phyloP scores from a whole-genome alignment of 257 asterid species.

The Solanum acaule region DNA sequence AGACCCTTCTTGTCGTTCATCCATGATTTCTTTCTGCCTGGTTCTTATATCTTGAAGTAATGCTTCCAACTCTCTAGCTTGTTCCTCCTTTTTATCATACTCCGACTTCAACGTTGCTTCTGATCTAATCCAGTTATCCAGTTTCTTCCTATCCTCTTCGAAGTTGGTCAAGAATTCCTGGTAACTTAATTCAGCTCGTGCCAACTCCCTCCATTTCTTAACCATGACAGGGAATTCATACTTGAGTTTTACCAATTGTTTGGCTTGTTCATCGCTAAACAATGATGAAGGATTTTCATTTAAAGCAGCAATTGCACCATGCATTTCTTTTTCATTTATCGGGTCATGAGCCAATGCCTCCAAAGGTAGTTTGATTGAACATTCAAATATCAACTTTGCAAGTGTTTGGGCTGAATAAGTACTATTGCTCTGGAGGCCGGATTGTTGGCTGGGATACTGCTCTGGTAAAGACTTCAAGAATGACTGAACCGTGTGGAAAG shows the following conservation, averaged over 20 bases:
- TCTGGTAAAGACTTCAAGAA: slow-evolving; percentile 1
- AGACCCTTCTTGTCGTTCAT: background rate
- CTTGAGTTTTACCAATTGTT: background rate
- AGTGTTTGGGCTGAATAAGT: background rate
- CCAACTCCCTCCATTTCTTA: background rate
- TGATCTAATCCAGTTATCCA: background rate
- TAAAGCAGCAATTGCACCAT: background rate
- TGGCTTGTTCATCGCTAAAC: background rate
- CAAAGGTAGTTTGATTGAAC: background rate
- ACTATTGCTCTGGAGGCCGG: background rate
- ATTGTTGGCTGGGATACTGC: background rate
- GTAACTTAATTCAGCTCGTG: background rate
- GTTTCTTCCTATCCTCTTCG: background rate
- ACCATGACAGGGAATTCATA: slow-evolving; percentile 1
- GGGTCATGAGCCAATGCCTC: background rate
- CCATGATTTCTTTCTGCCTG: background rate
- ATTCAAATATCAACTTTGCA: background rate
- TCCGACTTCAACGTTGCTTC: background rate
- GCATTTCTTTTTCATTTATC: background rate
- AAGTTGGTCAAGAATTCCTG: background rate
- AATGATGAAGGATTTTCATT: background rate
- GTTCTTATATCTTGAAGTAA: background rate
- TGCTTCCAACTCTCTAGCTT: background rate
- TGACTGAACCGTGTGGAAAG: background rate
- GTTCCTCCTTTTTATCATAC: background rate